Evolutionary conservation across 371 early-diverging fungal genomes (phyloP), one percentile per base, ranked within the genome.

Genomic region (Lichtheimia ornata): DNA sequence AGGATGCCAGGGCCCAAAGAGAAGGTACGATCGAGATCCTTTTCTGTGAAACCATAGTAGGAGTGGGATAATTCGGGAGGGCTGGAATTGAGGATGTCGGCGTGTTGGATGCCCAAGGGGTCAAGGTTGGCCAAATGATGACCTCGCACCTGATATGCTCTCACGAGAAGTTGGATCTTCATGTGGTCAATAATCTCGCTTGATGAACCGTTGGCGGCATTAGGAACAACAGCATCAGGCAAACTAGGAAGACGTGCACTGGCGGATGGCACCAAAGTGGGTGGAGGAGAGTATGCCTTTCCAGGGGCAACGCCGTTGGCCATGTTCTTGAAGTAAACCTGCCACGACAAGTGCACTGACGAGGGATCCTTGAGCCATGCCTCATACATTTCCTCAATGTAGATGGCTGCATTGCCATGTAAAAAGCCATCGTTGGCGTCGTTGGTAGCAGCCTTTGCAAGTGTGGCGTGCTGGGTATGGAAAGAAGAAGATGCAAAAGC

Each of bases 261-360:
- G 24, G 83, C 82, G 25, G 88, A 81, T 9, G 91, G 85, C 25
- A 89, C 86, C 50, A 94, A 79, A 24, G 87, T 91, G 13, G 95
- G 96, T 27, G 96, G 91, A 50, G 93, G 77, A 56, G 84, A 80
- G 81, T 90, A 94, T 22, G 94, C 92, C 56, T 86, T 76, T 9
- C 86, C 81, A 17, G 93, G 86, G 66, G 80, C 68, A 53, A 84
- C 84, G 20, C 63, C 63, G 50, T 45, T 63, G 9, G 51, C 28
- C 63, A 63, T 63, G 80, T 97, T 96, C 69, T 87, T 86, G 71
- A 98, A 98, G 83, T 97, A 97, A n/a, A 94, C 85, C 74, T 94
- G 94, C 99, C 99, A 98, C 56, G 96, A 95, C 55, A 93, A 81
- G 74, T 97, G 98, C 13, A 98, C 99, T 5, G 94, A 91, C 44